Evolutionary conservation across 441 rosid genomes (phyloP).

Genomic region (Brassica balearica): DNA sequence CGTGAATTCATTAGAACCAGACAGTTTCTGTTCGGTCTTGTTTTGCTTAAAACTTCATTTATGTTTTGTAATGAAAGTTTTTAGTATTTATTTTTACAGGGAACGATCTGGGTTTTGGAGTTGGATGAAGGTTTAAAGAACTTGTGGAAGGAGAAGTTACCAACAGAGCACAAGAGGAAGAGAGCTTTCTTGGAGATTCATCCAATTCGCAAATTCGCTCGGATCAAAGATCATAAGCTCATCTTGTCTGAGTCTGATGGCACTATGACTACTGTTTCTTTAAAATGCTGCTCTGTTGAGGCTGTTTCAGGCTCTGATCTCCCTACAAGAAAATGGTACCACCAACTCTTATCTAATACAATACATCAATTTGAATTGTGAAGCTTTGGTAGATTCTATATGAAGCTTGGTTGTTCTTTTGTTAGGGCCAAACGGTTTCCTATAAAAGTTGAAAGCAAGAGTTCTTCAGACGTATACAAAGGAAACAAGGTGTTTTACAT

Average conservation of each 20-base stretch:
- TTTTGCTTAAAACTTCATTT: not conserved
- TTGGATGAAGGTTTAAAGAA: constrained; percentile 61
- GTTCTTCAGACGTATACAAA: constrained; percentile 59
- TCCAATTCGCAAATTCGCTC: constrained; percentile 65
- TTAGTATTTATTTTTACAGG: constrained; percentile 49
- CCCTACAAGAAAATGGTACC: constrained; percentile 83
- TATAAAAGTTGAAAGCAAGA: constrained; percentile 75
- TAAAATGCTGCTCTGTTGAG: constrained; percentile 68
- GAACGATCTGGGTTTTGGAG: constrained; percentile 83
- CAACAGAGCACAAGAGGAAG: constrained; percentile 70
- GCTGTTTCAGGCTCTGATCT: constrained; percentile 83
- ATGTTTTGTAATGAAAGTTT: constrained; percentile 3
- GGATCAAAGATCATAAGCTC: constrained; percentile 60
- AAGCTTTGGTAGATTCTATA: not conserved
- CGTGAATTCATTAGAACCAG: not conserved
- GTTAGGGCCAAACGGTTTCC: constrained; percentile 93
- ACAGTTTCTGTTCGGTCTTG: not conserved
- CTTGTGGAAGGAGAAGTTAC: constrained; percentile 47
- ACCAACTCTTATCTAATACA: not conserved
- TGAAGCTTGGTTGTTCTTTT: constrained; percentile 13
- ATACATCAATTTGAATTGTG: not conserved
- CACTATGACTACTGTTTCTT: constrained; percentile 49
- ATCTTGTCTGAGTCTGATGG: constrained; percentile 63
- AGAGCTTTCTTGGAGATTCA: constrained; percentile 64
- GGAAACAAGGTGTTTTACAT: constrained; percentile 68